Conservation (phyloP, 176 grass and related monocot genomes). For the Avena eriantha region DNA sequence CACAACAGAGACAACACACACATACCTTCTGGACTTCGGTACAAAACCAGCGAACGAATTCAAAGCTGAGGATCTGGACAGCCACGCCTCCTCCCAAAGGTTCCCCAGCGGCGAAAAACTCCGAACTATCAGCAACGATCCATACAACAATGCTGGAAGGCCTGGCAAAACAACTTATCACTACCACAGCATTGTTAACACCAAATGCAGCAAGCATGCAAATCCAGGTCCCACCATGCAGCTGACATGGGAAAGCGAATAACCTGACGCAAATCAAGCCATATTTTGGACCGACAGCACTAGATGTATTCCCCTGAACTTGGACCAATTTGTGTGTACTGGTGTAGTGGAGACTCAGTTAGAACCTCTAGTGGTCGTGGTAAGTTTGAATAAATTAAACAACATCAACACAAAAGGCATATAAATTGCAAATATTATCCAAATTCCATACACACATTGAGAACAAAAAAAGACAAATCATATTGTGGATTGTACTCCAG, state of each 20-base stretch:
- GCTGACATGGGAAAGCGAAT: constrained; percentile 4
- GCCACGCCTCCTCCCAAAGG: background rate
- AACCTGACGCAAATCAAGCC: constrained; percentile 9
- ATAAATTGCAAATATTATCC: background rate
- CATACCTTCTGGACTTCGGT: background rate
- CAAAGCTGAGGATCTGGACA: background rate
- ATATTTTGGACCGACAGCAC: background rate
- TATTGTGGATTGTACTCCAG: background rate
- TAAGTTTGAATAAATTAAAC: background rate
- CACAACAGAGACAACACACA: background rate
- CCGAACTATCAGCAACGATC: background rate
- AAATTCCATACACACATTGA: background rate
- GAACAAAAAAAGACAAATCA: background rate
- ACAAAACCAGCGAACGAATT: background rate
- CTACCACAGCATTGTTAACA: background rate
- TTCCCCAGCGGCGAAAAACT: constrained; percentile 2
- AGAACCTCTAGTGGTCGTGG: background rate
- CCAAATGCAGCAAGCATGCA: constrained; percentile 5
- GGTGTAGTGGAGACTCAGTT: constrained; percentile 10
- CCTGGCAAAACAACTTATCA: constrained; percentile 12
- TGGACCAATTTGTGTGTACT: background rate
- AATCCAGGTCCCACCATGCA: constrained; percentile 30
- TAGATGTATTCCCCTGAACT: background rate
- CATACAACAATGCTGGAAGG: background rate
- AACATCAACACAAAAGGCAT: background rate